Base-by-base conservation (phyloP, 1,139 yeast species). In the Yamadazyma aaseri region DNA sequence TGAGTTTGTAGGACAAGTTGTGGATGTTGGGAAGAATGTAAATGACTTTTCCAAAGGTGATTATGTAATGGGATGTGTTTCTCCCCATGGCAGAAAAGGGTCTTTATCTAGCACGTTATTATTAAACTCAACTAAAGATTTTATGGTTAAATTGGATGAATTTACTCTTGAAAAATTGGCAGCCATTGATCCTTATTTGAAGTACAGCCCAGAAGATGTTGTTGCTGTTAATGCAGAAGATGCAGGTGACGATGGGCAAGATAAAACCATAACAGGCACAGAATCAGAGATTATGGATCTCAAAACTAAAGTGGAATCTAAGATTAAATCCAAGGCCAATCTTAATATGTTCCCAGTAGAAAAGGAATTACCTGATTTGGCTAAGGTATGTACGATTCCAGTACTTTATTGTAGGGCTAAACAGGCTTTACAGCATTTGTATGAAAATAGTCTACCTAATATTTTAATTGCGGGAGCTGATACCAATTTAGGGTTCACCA, bases 401-500 rank as follows among this genome's bases (percentile, higher is more conserved):
- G 55, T 63, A n/a, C 50, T 60, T 16, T 70, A 60, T 39, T 63
- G 68, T 39, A 55, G 67, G 28, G 66, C 72, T 26, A 64, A 63
- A 38, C 71, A 65, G 39, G 60, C 63, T 3, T 56, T 68, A 24
- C 44, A 53, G 17, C 57, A 62, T 38, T 49, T 60, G 28, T 26
- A 32, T 3, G 43, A 53, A 17, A 23, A 34, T 1, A 35, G 49
- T 17, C n/a, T 12, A n/a, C 56, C 59, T 9, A 63, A 56, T 30
- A 47, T 70, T 7, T 50, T 70, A 29, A 64, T 70, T 34, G 68
- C 70, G 45, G 76, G 76, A 9, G 76, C 65, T 4, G 74, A 70
- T 40, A 66, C 75, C 6, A 53, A 56, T 33, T 45, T 68, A 21
- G 73, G 72, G 0, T 47, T 50, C 32, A 67, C 72, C 1, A 35